A percentile compares a stretch with the other conserved stretches of the same genome.
Evolutionary conservation across 2,329 filamentous ascomycete genomes (phyloP).

Genomic region (Macroventuria anomochaeta): DNA sequence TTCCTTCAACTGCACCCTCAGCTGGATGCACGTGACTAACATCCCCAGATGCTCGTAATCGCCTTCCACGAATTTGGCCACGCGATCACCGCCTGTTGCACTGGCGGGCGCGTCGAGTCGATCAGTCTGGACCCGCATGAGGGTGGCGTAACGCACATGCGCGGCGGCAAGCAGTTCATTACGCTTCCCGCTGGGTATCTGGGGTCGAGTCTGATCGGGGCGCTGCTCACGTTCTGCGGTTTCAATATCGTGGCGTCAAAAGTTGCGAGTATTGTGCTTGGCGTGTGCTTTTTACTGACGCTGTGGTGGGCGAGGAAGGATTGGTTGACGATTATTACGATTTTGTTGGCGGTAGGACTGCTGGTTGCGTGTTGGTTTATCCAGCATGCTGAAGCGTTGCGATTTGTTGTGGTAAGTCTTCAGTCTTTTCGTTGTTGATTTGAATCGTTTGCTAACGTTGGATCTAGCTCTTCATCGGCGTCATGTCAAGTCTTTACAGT

Average conservation of each 20-base stretch:
- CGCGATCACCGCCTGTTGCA: constrained; percentile 73
- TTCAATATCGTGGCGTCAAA: constrained; percentile 84
- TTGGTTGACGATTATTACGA: constrained; percentile 76
- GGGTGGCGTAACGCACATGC: constrained; percentile 80
- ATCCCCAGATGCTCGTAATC: constrained; percentile 74
- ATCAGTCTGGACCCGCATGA: constrained; percentile 78
- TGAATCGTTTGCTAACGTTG: background rate
- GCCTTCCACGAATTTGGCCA: constrained; percentile 83
- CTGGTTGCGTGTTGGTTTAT: constrained; percentile 82
- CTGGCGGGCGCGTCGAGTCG: constrained; percentile 74
- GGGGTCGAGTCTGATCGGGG: constrained; percentile 77
- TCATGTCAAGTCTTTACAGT: constrained; percentile 81
- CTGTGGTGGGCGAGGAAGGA: constrained; percentile 82
- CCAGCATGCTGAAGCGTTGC: constrained; percentile 72
- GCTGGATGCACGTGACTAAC: constrained; percentile 5
- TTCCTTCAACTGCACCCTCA: background rate
- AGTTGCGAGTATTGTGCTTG: constrained; percentile 75
- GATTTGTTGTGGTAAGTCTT: constrained; percentile 69
- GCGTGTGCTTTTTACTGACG: constrained; percentile 76
- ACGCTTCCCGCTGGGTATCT: constrained; percentile 81
- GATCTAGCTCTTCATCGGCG: constrained; percentile 73
- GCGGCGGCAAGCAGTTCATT: constrained; percentile 71
- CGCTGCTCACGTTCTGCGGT: constrained; percentile 77
- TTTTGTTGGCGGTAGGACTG: constrained; percentile 73
- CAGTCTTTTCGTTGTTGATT: background rate